Percentiles rank a stretch among this genome's conserved stretches.
Conservation (phyloP, 2,329 filamentous ascomycete genomes). For the Tolypocladium album region DNA sequence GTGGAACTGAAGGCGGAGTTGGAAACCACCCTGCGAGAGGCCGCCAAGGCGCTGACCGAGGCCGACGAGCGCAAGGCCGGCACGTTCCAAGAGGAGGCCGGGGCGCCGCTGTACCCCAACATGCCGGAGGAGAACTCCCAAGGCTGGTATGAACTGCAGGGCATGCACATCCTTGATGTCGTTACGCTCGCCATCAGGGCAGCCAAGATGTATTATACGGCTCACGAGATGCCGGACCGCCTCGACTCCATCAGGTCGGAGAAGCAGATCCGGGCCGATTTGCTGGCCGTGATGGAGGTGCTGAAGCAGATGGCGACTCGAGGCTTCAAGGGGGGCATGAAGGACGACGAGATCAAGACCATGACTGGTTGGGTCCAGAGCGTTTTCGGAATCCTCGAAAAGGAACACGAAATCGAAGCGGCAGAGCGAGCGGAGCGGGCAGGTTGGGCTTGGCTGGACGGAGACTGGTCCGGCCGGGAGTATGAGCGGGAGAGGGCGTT, state of each 20-base stretch:
- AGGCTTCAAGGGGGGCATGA: conserved; percentile 75
- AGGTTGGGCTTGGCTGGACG: conserved; percentile 69
- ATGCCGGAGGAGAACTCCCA: conserved; percentile 39
- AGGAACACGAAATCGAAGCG: conserved; percentile 68
- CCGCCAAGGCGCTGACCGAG: conserved; percentile 55
- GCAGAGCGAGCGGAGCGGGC: conserved; percentile 59
- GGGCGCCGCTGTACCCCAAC: conserved; percentile 21
- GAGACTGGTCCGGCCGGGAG: conserved; percentile 67
- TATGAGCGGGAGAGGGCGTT: conserved; percentile 74
- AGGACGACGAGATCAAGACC: conserved; percentile 62
- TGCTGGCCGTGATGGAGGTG: conserved; percentile 80
- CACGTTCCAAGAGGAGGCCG: conserved; percentile 13
- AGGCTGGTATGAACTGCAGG: conserved; percentile 79
- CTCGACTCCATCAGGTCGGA: conserved; percentile 83
- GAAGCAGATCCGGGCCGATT: conserved; percentile 70
- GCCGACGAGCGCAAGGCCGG: conserved; percentile 30
- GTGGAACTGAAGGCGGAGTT: conserved; percentile 59
- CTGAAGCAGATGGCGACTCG: conserved; percentile 84
- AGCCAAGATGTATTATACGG: conserved; percentile 92
- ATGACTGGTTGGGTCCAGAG: conserved; percentile 72
- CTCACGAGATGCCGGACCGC: conserved; percentile 77
- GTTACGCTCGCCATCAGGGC: conserved; percentile 92
- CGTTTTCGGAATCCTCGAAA: conserved; percentile 64
- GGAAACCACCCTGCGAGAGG: conserved; percentile 59
- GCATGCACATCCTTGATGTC: conserved; percentile 83